Evolutionary conservation across 768 basidiomycete genomes (phyloP), one percentile per base, ranked within the genome.

Genomic region (Tulasnella sp.): DNA sequence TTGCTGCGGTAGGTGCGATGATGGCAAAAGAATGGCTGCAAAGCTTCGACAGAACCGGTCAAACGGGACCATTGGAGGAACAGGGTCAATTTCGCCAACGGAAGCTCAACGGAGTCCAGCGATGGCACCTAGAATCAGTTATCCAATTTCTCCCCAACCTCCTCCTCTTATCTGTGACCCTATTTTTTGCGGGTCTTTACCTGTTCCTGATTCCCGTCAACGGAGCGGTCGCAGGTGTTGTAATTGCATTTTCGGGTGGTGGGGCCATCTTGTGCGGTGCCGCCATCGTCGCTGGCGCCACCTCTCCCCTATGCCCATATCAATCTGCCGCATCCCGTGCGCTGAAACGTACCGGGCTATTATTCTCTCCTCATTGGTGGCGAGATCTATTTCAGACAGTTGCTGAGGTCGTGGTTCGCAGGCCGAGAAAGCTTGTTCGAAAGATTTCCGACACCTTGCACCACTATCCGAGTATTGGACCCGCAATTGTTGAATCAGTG

Each of bases 1-100:
- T 77, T 8, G 76, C 76, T 16, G 76, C 76, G 5, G 22, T 77
- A 0, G 76, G 76, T 24, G 76, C 46, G 11, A 40, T 77, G 76
- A 40, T 77, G 44, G 76, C 46, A 1, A 77, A 77, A 31, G 40
- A 77, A 37, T 77, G 76, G 76, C 12, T 77, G 2, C 46, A 50
- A 20, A 42, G 40, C 76, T 77, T 42, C 76, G 46, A 77, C 9
- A 3, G 76, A 60, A 48, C 41, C 1, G 76, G 76, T 2, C 44
- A 77, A 20, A 75, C 73, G 5, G 73, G 73, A 1, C 40, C 40
- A 4, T 77, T 41, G 24, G 46, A 78, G 34, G 37, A 78, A 18
- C 77, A 72, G 41, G 48, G 58, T n/a, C 54, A 34, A 60, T 31
- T 20, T 18, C 48, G 77, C 11, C 77, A 78, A 58, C 46, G 34